Base-by-base conservation (phyloP, 2,329 filamentous ascomycete species). In the Bipolaris bicolor region DNA sequence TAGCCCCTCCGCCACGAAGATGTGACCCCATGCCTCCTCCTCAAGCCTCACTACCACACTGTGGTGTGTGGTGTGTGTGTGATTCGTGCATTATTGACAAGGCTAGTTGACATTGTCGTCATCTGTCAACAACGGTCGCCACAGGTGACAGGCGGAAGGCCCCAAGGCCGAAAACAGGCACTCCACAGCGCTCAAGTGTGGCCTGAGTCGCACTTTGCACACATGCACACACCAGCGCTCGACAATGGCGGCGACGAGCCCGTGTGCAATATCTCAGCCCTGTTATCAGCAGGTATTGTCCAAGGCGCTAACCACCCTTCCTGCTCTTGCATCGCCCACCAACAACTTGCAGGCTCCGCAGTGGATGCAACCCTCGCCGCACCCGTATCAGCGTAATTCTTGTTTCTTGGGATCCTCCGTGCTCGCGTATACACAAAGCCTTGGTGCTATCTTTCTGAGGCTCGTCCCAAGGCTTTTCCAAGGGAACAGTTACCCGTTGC, bases 131-230 rank as follows among this genome's bases (percentile, higher is more conserved):
- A 51, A 57, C 56, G 53, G 60, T 36, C 64, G 58, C 64, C 57
- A 69, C 63, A 57, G 64, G 55, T 64, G 57, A 59, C 62, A 63
- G 45, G 16, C 43, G 49, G 52, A 55, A 49, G 57, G 49, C 57
- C 52, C n/a, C 34, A 40, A 36, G 54, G 44, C 39, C 24, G 18
- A 45, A 49, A 46, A 61, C 56, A 26, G 58, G 49, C 26, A 29
- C 26, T 29, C 9, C 26, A 10, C 26, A 29, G 26, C 26, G 26
- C 5, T 47, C 59, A 58, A 34, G 22, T 16, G 31, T 45, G 31
- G 16, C 22, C 34, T n/a, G 34, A 34, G 22, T 39, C 26, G 48
- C 44, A 34, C 46, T 55, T 48, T 40, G 37, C 9, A 29, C 26
- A 10, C 26, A 29, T 39, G 49, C 43, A 39, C 43, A 47, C 44